Conservation (phyloP, 2,329 filamentous ascomycete genomes). For the Phialemoniopsis sp. region DNA sequence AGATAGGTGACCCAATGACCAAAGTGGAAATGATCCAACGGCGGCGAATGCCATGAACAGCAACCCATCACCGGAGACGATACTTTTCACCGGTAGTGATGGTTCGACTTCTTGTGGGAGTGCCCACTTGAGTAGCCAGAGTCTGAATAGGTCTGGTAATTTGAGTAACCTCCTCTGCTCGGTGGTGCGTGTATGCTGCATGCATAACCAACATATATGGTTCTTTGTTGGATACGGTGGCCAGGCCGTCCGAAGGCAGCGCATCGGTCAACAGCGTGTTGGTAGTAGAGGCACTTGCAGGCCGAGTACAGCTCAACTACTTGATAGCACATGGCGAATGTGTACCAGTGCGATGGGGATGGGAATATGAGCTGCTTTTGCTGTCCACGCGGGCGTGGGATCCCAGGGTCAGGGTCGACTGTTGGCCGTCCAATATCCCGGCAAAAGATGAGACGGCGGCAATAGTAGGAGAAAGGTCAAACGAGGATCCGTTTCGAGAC, state of each 20-base stretch:
- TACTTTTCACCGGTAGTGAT: constrained; percentile 45
- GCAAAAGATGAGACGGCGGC: no score
- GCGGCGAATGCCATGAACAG: constrained; percentile 32
- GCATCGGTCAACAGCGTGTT: constrained; percentile 82
- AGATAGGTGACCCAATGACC: constrained; percentile 43
- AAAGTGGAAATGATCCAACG: constrained; percentile 37
- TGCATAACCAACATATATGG: constrained; percentile 77
- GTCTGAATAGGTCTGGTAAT: constrained; percentile 42
- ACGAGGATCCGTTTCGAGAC: no score
- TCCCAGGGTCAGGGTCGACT: not conserved
- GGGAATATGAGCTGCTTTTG: constrained; percentile 8
- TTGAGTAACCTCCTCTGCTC: constrained; percentile 29
- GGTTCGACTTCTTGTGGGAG: constrained; percentile 35
- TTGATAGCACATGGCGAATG: constrained; percentile 74
- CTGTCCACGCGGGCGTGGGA: not conserved
- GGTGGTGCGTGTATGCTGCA: constrained; percentile 54
- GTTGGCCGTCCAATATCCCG: no score
- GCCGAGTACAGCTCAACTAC: constrained; percentile 81
- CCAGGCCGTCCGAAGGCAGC: constrained; percentile 68
- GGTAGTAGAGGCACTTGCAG: constrained; percentile 84
- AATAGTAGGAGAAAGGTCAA: no score
- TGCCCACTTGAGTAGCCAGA: constrained; percentile 49
- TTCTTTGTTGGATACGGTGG: constrained; percentile 69
- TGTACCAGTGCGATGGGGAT: not conserved
- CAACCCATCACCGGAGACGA: constrained; percentile 47